Conservation (phyloP, 1,139 yeast species). For the Yueomyces sp. region DNA sequence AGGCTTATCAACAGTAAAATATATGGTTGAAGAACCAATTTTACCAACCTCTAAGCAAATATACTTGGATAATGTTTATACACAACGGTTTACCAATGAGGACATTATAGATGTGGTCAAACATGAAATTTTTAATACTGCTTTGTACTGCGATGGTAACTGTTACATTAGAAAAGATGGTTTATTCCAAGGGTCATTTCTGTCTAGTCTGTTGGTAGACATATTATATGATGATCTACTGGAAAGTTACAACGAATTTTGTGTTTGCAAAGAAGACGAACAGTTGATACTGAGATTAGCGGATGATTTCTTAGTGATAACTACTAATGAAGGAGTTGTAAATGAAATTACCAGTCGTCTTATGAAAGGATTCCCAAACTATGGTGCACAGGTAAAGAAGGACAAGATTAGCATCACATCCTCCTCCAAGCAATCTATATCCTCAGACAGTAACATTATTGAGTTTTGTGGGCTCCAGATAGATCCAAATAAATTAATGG, state of each 20-base stretch:
- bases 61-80: conserved; percentile 13
- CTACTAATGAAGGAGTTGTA: conserved; percentile 27
- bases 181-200: conserved; percentile 74
- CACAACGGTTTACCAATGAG: conserved; percentile 15
- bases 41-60: conserved; percentile 6
- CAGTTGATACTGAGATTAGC: conserved; percentile 52
- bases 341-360: conserved; percentile 21
- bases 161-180: conserved; percentile 47
- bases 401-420: conserved; percentile 29
- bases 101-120: conserved; percentile 26
- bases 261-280: conserved; percentile 13
- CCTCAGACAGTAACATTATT: not conserved
- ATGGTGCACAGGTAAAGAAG: conserved; percentile 49
- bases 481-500: conserved; percentile 9
- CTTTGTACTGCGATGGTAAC: conserved; percentile 25
- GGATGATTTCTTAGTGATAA: conserved; percentile 71
- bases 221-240: conserved; percentile 57
- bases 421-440: conserved; percentile 2
- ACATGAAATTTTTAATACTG: conserved; percentile 31
- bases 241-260: conserved; percentile 29
- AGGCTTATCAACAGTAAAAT: conserved; percentile 9
- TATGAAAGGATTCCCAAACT: conserved; percentile 32
- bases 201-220: conserved; percentile 70
- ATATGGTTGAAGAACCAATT: conserved; percentile 14
- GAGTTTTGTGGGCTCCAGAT: conserved; percentile 19